Percentiles rank a stretch among this genome's conserved stretches.
phyloP scores from a whole-genome alignment of 2,329 filamentous ascomycete species.

The Periconia macrospinosa region DNA sequence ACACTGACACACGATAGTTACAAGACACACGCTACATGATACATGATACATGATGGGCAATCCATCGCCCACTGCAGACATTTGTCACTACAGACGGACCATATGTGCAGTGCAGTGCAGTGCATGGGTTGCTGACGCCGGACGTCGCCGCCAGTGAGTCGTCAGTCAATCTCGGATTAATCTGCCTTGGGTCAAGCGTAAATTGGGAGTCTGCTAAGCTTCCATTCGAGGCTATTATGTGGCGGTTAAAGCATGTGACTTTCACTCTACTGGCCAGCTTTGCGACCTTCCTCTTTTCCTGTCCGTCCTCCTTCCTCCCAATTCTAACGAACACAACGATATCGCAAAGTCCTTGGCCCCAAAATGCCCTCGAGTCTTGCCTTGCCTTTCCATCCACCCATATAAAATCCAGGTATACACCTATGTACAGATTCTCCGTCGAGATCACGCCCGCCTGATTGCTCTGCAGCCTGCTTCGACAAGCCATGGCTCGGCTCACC shows the following conservation, averaged over 20 bases:
- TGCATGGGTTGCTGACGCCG: too few species aligned
- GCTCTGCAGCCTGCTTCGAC: not conserved
- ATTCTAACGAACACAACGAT: not conserved
- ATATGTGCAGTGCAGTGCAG: too few species aligned
- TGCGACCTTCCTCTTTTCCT: slow-evolving; percentile 13
- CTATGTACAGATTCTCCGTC: too few species aligned
- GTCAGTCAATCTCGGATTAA: slow-evolving; percentile 16
- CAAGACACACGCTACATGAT: too few species aligned
- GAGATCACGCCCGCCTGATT: not conserved
- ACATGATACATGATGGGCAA: too few species aligned
- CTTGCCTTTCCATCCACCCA: not conserved
- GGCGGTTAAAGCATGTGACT: slow-evolving; percentile 17
- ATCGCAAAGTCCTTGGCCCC: not conserved
- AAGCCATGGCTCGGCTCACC: slow-evolving; percentile 18
- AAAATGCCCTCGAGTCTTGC: slow-evolving; percentile 1
- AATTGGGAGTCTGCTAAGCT: slow-evolving; percentile 1
- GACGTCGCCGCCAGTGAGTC: too few species aligned
- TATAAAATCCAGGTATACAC: too few species aligned
- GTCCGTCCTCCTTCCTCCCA: slow-evolving; percentile 5
- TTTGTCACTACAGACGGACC: too few species aligned
- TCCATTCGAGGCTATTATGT: slow-evolving; percentile 10
- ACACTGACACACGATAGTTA: too few species aligned
- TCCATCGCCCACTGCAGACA: too few species aligned
- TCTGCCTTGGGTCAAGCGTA: slow-evolving; percentile 13
- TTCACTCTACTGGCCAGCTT: slow-evolving; percentile 7